Evolutionary conservation across 2,329 filamentous ascomycete genomes (phyloP), one percentile per base, ranked within the genome.

Genomic region (Penicillium corylophilum): DNA sequence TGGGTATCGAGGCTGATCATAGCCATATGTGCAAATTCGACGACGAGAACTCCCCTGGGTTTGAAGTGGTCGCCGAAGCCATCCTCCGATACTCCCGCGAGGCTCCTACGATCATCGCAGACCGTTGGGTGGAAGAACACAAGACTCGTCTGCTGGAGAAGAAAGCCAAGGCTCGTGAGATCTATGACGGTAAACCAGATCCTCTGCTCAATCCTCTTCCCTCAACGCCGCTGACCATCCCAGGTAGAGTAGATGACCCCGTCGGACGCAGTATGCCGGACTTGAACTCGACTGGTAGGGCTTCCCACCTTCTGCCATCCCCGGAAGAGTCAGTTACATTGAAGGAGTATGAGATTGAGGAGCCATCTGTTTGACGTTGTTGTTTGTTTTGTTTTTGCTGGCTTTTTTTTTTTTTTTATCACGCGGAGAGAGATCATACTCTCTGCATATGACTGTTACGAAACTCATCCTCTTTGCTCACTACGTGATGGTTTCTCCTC

Each of bases 1-100:
- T 86, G 69, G 86, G 86, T n/a, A 88, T 90, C 52, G 86, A 89
- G 59, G 84, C 85, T 7, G 83, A 82, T n/a, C 86, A 89, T 64
- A 83, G 82, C 1, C 76, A 79, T 39, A 89, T 90, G 83, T 88
- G 85, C 75, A 89, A 89, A 64, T 90, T 89, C 53, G 79, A 83
- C 20, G 80, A 79, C 55, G 77, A 79, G 44, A 81, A 77, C 54
- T 80, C 87, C 0, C 85, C 87, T 0, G 88, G 88, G 0, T 92
- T 85, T 64, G 76, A 78, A 44, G 71, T 76, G 4, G 74, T 81
- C 9, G 75, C 74, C 3, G 78, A 79, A 51, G 77, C 75, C 3
- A 68, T 79, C 28, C 55, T 71, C 29, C 69, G 74, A 44, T 79
- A 79, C 61, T 65, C 77, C 18, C 67, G 71, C 1, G 79, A 82